Evolutionary conservation across 2,329 filamentous ascomycete species (phyloP), one percentile per base, ranked within the genome.

Genomic region (Pseudogymnoascus sp.): DNA sequence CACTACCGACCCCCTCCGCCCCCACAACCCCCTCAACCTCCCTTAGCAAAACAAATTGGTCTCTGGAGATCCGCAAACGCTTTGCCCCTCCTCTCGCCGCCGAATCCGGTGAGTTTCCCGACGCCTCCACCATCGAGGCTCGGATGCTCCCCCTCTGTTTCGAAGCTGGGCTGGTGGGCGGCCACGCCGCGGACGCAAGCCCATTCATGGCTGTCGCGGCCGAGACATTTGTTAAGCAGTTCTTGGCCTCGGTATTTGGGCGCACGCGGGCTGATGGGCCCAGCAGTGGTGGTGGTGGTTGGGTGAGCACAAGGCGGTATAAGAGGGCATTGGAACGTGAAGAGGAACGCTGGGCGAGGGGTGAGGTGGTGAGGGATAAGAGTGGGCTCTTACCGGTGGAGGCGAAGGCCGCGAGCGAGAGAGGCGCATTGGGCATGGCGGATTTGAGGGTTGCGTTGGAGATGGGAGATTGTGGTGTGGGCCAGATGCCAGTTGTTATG

Each of bases 301-400:
- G 89, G 80, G 84, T 97, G 64, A 88, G 92, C 73, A 96, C 91
- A 2, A 84, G 88, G 68, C 87, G 85, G 64, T 97, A 93, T 75
- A 86, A 85, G 67, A 82, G 84, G 64, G 89, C 91, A 72, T 80
- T 96, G 10, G 84, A 86, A 62, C 80, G 81, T 56, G 93, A 97
- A 74, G 92, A 96, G 72, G 83, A 88, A 46, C 83, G 85, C 0
- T 86, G 84, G 25, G 82, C 86, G 42, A 81, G 85, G n/a, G 91
- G 92, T 4, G 89, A 93, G 69, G 74, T 96, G 1, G 79, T 83
- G 16, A 83, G 90, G 68, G 90, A 92, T 64, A 88, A 89, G 65
- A 88, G 84, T 59, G 92, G 92, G 1, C 76, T 96, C 28, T 77
- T 97, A 5, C 93, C 93, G 0, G 78, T 92, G 37, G 92, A 97